Evolutionary conservation across 768 basidiomycete species (phyloP).

Genomic region (Ephemerocybe angulata): DNA sequence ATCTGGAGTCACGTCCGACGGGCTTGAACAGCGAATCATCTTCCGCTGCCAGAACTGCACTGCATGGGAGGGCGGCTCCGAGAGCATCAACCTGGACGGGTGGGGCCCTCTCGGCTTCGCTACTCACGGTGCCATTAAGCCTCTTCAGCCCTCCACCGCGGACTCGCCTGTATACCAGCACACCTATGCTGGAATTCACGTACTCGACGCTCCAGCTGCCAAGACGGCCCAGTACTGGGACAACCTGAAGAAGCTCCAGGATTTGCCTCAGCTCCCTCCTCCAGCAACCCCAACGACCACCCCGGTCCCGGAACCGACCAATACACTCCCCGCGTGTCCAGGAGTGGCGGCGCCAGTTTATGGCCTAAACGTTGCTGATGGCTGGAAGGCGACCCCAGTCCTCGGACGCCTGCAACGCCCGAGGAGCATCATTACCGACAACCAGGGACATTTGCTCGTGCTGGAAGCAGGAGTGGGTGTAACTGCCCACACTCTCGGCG

Average conservation of each 20-base stretch:
- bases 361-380: neutral
- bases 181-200: conserved; percentile 4
- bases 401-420: conserved; percentile 1
- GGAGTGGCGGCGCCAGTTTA: conserved; percentile 2
- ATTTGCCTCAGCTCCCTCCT: neutral
- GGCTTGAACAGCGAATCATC: conserved; percentile 9
- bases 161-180: conserved; percentile 5
- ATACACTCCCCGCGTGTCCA: conserved; percentile 1
- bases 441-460: conserved; percentile 3
- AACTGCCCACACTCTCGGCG: conserved; percentile 6
- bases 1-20: conserved; percentile 2
- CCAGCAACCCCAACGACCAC: neutral
- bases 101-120: conserved; percentile 1
- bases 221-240: neutral
- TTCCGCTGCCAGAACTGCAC: conserved; percentile 12
- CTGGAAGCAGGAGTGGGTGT: conserved; percentile 5
- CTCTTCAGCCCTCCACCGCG: neutral
- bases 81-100: conserved; percentile 3
- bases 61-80: conserved; percentile 3
- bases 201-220: neutral
- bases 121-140: conserved; percentile 5
- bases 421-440: conserved; percentile 2
- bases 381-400: conserved; percentile 7
- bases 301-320: neutral
- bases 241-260: neutral